Evolutionary conservation across 2,329 filamentous ascomycete genomes (phyloP), one percentile per base, ranked within the genome.

Genomic region (Neonectria punicea): DNA sequence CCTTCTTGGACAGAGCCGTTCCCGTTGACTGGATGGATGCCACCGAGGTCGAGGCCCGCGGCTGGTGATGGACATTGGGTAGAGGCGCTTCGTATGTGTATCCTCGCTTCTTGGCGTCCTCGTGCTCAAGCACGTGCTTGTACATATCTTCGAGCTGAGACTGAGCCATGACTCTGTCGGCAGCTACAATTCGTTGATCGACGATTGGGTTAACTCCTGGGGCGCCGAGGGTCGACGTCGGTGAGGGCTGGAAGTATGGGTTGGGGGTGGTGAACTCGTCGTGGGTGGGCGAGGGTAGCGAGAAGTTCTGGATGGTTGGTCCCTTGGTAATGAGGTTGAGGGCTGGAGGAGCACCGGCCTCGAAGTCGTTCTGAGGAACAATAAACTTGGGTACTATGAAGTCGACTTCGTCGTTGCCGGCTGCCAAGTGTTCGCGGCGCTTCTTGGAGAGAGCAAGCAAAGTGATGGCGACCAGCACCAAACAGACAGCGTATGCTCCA

Each of bases 111-210:
- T 90, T 90, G 56, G 88, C 88, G 63, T 87, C 88, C 74, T 98
- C 94, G 73, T 97, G 92, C 78, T 94, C 93, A 90, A 97, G 92
- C 68, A 97, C 94, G 71, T 94, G 92, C 67, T 90, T 93, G 80
- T 98, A 98, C 77, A 98, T 89, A 73, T 93, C 89, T 78, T 97
- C 94, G 79, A 98, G 89, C 77, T 97, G 92, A 69, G 90, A 85
- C 78, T 96, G 90, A 68, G 93, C 90, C 82, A 91, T 90, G 74
- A 87, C 85, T 76, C 87, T 89, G 79, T 97, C 93, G 65, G 88
- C 86, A 64, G 91, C 87, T 25, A 98, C 86, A 16, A 97, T 87
- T 64, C 86, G 86, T 64, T 91, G 89, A 77, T 98, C 93, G 65
- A 98, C 92, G 22, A 88, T 89, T 16, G 86, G 86, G 65, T 93